These are phyloP conservation scores for Diaporthe ilicicola DNA, from an alignment of 2,329 filamentous ascomycete genomes.

Conservation along the genomic window DNA sequence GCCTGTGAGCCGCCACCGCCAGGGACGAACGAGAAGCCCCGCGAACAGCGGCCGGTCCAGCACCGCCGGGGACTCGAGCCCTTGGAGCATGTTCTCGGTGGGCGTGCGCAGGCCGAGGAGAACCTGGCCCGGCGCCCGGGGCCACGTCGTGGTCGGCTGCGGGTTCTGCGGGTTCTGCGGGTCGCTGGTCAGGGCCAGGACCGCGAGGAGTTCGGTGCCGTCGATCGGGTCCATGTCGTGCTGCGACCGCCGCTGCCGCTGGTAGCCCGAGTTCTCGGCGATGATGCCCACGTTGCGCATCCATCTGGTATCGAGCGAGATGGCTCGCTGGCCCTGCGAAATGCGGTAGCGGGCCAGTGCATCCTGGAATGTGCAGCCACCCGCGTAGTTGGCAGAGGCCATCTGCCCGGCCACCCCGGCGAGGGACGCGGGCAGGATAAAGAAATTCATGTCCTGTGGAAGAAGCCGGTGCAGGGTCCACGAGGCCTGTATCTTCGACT, in stretches of 20 bases:
- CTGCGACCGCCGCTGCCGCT: conserved; percentile 25
- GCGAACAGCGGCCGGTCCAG: conserved; percentile 31
- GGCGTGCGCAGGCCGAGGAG: conserved; percentile 36
- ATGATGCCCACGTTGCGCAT: conserved; percentile 38
- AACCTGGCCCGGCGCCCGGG: conserved; percentile 26
- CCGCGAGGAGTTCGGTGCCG: conserved; percentile 38
- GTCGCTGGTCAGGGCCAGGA: conserved; percentile 34
- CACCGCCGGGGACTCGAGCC: conserved; percentile 24
- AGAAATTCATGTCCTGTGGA: conserved; percentile 40
- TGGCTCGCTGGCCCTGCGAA: conserved; percentile 31
- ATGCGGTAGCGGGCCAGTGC: conserved; percentile 38
- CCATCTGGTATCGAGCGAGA: conserved; percentile 38
- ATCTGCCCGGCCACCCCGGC: conserved; percentile 37
- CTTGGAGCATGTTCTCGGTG: conserved; percentile 33
- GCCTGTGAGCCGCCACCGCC: not conserved
- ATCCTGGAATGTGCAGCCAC: conserved; percentile 46
- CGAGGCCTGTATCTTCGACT: conserved; percentile 29
- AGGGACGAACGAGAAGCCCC: conserved; percentile 23
- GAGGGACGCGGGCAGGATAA: conserved; percentile 41
- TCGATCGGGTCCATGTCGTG: conserved; percentile 36
- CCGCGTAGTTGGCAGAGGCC: conserved; percentile 42
- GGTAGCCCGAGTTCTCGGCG: conserved; percentile 33
- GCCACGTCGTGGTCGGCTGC: not conserved
- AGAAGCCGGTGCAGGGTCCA: conserved; percentile 38
- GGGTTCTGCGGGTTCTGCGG: conserved; percentile 19